Base-by-base conservation (phyloP, 2,329 filamentous ascomycete species). In the Phialophora expanda region DNA sequence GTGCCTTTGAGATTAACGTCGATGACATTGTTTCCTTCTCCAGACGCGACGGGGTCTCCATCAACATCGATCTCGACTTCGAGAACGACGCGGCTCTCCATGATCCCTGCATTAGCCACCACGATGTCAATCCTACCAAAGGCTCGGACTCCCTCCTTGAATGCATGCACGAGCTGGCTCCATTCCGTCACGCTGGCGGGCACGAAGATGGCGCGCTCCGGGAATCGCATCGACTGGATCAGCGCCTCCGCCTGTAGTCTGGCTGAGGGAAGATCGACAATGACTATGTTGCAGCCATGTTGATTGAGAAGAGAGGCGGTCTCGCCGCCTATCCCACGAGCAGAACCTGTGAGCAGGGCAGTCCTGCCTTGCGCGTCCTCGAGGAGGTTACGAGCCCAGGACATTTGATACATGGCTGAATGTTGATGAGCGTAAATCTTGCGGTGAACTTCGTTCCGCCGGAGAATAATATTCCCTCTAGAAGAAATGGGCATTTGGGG, bases 41-140 rank as follows among this genome's bases (percentile, higher is more conserved):
- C 20, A 22, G 67, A 70, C 62, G 75, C 75, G 63, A 81, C 78
- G 44, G 44, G 44, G 14, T 48, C 44, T 48, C 44, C 44, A 4
- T 48, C 17, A n/a, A 4, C 44, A 48, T 48, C 44, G 14, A n/a
- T 48, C 14, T 48, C 44, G 2, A 48, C 44, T 11, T 48, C 6
- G 44, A 48, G 17, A 80, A 73, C 65, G 81, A 77, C 1, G 81
- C 66, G 3, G 73, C 63, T 3, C 77, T 75, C 56, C 44, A 48
- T 79, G 70, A 90, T 84, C 54, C 89, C 89, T 0, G 88, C 89
- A 73, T 89, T 90, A 66, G 87, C 86, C 48, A 90, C 86, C 2
- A 89, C 87, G n/a, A 83, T 79, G 75, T 90, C 86, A 68, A 90
- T 83, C 14, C 82, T 81, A 17, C 82, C 81, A 57, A 80, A 81